A percentile compares a stretch with the other conserved stretches of the same genome.
Evolutionary conservation across 106 monocot species (phyloP).

Genomic region (Dendrobium nobile): DNA sequence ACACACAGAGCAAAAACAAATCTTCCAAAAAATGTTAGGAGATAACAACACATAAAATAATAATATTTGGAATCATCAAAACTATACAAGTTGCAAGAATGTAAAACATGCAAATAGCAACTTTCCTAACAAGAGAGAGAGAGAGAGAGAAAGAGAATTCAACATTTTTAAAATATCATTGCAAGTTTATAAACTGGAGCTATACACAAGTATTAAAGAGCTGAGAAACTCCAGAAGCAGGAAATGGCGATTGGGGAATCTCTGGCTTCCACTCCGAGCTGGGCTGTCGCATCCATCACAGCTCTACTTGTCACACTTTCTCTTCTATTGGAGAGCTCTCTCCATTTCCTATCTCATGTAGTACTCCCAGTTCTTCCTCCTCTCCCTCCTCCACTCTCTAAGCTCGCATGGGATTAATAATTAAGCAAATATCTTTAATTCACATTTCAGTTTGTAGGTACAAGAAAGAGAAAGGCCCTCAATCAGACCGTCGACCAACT

Average conservation of each 20-base stretch:
- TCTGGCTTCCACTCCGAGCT: slow-evolving; percentile 23
- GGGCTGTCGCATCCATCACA: slow-evolving; percentile 30
- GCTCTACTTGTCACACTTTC: slow-evolving; percentile 14
- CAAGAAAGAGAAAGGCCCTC: slow-evolving; percentile 17
- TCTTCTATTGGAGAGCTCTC: slow-evolving; percentile 15
- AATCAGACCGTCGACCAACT: slow-evolving; percentile 15
- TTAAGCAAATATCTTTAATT: background rate
- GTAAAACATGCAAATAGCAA: too few species aligned
- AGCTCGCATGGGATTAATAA: background rate
- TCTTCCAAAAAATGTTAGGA: too few species aligned
- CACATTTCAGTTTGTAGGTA: slow-evolving; percentile 9
- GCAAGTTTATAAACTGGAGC: too few species aligned
- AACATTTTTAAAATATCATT: too few species aligned
- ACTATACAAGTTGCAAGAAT: too few species aligned
- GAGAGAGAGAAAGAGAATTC: too few species aligned
- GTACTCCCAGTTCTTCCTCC: background rate
- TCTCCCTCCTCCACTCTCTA: background rate
- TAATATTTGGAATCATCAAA: too few species aligned
- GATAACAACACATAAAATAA: too few species aligned
- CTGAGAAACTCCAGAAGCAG: background rate
- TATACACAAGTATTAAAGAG: too few species aligned
- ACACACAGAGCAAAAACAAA: too few species aligned
- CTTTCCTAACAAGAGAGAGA: too few species aligned
- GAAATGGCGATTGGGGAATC: slow-evolving; percentile 5
- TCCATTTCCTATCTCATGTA: slow-evolving; percentile 17